phyloP scores from a whole-genome alignment of 129 eudicot genomes.

The Lactuca saligna region DNA sequence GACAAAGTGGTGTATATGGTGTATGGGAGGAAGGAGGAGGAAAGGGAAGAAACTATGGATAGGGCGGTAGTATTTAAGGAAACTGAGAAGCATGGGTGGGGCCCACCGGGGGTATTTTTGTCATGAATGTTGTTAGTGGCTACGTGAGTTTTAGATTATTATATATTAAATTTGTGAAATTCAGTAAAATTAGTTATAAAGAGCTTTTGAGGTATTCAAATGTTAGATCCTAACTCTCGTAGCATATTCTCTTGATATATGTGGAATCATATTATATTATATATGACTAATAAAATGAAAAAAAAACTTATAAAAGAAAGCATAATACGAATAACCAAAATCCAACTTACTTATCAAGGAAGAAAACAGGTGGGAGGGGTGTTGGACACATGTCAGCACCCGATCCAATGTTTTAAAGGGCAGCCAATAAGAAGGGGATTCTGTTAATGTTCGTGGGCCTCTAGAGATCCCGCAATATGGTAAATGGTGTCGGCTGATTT shows the following conservation, averaged over 20 bases:
- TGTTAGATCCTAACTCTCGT: background rate
- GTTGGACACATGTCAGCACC: constrained; percentile 33
- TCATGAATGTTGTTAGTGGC: constrained; percentile 4
- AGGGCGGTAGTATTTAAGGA: constrained; percentile 9
- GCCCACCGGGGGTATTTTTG: background rate
- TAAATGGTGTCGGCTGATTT: constrained; percentile 32
- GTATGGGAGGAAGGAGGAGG: constrained; percentile 24
- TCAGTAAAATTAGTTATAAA: too few relatives aligned
- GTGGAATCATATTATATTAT: background rate
- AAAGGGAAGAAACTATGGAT: constrained; percentile 40
- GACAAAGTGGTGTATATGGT: constrained; percentile 6
- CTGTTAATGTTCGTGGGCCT: constrained; percentile 26
- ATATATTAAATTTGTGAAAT: background rate
- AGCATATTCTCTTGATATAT: background rate
- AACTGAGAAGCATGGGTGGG: constrained; percentile 9
- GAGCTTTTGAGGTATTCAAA: background rate
- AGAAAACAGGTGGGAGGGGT: constrained; percentile 17
- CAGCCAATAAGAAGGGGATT: constrained; percentile 17
- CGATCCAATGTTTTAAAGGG: background rate
- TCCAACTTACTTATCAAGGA: constrained; percentile 33
- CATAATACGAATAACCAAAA: background rate
- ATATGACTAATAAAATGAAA: too few relatives aligned
- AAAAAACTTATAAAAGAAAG: too few relatives aligned
- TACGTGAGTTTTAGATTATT: background rate
- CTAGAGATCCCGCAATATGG: constrained; percentile 34